These are phyloP conservation scores for Auricularia auricula-judae DNA, from an alignment of 768 basidiomycete species.

Conservation along the genomic window DNA sequence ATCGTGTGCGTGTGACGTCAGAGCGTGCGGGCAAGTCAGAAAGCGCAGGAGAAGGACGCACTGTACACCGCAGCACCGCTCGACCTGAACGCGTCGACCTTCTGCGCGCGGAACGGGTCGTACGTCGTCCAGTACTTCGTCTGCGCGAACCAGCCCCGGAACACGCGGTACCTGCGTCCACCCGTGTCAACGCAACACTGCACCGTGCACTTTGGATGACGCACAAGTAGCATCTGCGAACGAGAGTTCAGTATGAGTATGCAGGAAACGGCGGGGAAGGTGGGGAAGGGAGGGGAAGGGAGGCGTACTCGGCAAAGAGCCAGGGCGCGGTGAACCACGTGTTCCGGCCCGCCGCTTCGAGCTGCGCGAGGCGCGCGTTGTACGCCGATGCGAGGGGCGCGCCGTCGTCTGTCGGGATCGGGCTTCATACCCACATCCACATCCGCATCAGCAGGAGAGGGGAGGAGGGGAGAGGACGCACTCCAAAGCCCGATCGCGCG, in stretches of 20 bases:
- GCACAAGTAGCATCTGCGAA: slow-evolving; percentile 59
- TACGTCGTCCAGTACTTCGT: slow-evolving; percentile 60
- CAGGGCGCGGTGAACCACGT: slow-evolving; percentile 92
- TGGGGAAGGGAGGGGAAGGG: neutral
- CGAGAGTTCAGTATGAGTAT: slow-evolving; percentile 1
- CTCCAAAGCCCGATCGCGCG: slow-evolving; percentile 59
- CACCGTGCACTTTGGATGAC: slow-evolving; percentile 12
- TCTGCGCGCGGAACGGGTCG: slow-evolving; percentile 79
- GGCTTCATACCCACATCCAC: no score
- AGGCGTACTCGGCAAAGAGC: slow-evolving; percentile 86
- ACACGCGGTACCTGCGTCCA: slow-evolving; percentile 61
- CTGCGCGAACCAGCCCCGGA: slow-evolving; percentile 60
- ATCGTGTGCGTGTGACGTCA: no score
- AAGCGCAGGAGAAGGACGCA: slow-evolving; percentile 25
- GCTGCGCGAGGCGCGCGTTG: slow-evolving; percentile 55
- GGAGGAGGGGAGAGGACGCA: slow-evolving; percentile 17
- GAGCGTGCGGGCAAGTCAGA: no score
- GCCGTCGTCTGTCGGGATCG: slow-evolving; percentile 43
- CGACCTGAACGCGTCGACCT: slow-evolving; percentile 69
- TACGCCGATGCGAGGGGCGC: slow-evolving; percentile 61
- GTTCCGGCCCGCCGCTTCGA: slow-evolving; percentile 36
- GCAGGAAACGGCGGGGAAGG: no score
- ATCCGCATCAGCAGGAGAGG: no score
- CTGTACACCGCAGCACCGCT: slow-evolving; percentile 70
- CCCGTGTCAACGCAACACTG: no score